A percentile compares a stretch with the other conserved stretches of the same genome.
phyloP scores from a whole-genome alignment of 2,329 filamentous ascomycete genomes.

The Ceratocystis smalleyi region DNA sequence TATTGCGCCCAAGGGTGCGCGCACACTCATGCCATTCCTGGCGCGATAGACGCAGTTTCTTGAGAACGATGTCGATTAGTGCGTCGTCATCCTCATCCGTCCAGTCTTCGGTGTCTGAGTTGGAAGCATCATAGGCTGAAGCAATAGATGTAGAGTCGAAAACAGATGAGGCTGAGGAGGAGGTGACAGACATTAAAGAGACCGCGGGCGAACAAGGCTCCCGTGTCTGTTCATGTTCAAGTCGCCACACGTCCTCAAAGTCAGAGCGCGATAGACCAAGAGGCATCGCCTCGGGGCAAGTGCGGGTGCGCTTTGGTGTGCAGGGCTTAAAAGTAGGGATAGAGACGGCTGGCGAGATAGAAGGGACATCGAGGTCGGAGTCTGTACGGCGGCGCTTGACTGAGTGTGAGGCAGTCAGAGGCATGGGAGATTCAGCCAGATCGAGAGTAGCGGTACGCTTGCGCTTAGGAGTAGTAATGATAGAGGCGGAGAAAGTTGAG shows the following conservation, averaged over 20 bases:
- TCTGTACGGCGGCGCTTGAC: slow-evolving; percentile 39
- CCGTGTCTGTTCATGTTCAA: slow-evolving; percentile 4
- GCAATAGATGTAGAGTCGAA: slow-evolving; percentile 18
- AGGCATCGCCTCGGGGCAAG: slow-evolving; percentile 45
- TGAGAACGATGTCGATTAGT: slow-evolving; percentile 50
- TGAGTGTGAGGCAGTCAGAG: slow-evolving; percentile 13
- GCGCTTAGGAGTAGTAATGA: slow-evolving; percentile 38
- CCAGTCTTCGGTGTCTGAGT: slow-evolving; percentile 38
- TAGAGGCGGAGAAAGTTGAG: slow-evolving; percentile 29
- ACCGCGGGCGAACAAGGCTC: not conserved
- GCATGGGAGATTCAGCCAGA: slow-evolving; percentile 9
- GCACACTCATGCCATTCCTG: slow-evolving; percentile 54
- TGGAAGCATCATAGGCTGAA: slow-evolving; percentile 24
- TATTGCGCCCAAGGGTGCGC: slow-evolving; percentile 44
- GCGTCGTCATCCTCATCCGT: slow-evolving; percentile 48
- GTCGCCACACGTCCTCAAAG: slow-evolving; percentile 31
- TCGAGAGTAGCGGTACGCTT: slow-evolving; percentile 9
- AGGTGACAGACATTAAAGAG: slow-evolving; percentile 3
- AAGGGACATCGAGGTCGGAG: slow-evolving; percentile 27
- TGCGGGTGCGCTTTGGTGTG: slow-evolving; percentile 45
- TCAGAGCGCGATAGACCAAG: slow-evolving; percentile 43
- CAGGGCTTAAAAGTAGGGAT: slow-evolving; percentile 25
- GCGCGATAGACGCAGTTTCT: slow-evolving; percentile 49
- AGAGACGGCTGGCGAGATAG: slow-evolving; percentile 18
- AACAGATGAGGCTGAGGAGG: slow-evolving; percentile 24